Conservation (phyloP, 139 green algal genomes). For the Diplosphaera chodatii region DNA sequence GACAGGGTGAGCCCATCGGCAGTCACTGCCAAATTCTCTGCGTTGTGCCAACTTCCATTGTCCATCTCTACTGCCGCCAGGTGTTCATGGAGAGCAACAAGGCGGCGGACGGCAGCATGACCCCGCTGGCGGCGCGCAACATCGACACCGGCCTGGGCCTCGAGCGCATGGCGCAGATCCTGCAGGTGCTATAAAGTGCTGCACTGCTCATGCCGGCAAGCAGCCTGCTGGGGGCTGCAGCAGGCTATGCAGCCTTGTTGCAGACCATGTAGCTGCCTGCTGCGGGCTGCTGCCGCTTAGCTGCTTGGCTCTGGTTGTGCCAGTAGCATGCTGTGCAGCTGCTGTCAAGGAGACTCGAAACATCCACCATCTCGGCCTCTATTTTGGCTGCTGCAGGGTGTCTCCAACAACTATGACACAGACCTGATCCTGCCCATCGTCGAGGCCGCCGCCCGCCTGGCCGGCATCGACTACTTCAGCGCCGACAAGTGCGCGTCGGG, state of each 20-base stretch:
- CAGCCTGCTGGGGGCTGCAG: no score
- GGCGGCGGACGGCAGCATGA: slow-evolving; percentile 50
- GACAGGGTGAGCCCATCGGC: no score
- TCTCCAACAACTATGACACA: slow-evolving; percentile 93
- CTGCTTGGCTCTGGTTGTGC: no score
- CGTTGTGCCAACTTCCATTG: slow-evolving; percentile 81
- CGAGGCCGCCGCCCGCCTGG: slow-evolving; percentile 56
- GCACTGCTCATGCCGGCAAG: no score
- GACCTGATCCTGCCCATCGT: slow-evolving; percentile 91
- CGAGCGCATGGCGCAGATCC: slow-evolving; percentile 92
- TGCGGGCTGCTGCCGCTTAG: no score
- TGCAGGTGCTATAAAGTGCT: slow-evolving; percentile 46
- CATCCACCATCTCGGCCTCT: no score
- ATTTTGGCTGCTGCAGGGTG: slow-evolving; percentile 71
- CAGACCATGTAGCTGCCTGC: no score
- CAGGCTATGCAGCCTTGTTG: no score
- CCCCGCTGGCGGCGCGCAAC: slow-evolving; percentile 77
- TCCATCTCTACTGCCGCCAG: slow-evolving; percentile 36
- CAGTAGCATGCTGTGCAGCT: no score
- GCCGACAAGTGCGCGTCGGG: slow-evolving; percentile 38
- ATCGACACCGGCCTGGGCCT: slow-evolving; percentile 95
- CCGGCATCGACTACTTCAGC: slow-evolving; percentile 54
- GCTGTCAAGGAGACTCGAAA: no score
- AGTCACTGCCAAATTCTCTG: no score
- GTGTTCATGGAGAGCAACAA: slow-evolving; percentile 82